Evolutionary conservation across 345 rosid species (phyloP).

Genomic region (Kernera saxatilis): DNA sequence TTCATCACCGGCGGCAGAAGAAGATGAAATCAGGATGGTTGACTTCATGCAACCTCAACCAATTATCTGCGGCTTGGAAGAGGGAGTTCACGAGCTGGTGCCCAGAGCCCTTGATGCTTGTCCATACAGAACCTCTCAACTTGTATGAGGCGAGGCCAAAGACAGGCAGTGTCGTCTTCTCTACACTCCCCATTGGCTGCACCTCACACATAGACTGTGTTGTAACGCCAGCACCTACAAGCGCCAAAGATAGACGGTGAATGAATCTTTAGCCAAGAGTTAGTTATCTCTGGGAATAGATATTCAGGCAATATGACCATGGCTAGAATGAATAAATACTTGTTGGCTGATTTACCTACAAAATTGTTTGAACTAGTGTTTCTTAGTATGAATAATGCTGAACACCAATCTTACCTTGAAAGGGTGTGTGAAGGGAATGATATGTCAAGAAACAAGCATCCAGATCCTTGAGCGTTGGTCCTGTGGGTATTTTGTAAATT

Average conservation of each 20-base stretch:
- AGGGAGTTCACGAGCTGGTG: slow-evolving; percentile 44
- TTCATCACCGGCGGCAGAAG: slow-evolving; percentile 41
- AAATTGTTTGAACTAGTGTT: neutral
- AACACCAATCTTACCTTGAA: slow-evolving; percentile 38
- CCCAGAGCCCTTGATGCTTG: slow-evolving; percentile 44
- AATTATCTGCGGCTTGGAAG: slow-evolving; percentile 51
- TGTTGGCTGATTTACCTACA: neutral
- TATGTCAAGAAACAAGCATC: slow-evolving; percentile 94
- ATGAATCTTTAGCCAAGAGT: neutral
- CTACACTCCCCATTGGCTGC: slow-evolving; percentile 22
- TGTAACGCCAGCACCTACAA: slow-evolving; percentile 27
- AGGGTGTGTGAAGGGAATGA: slow-evolving; percentile 63
- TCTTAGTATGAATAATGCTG: neutral
- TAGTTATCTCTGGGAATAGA: neutral
- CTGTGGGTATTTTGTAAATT: slow-evolving; percentile 87
- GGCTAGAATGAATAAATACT: neutral
- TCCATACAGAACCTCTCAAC: slow-evolving; percentile 80
- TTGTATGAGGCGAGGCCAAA: slow-evolving; percentile 85
- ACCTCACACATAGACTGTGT: slow-evolving; percentile 20
- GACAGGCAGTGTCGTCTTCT: slow-evolving; percentile 47
- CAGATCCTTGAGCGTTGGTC: slow-evolving; percentile 79
- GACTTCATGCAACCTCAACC: slow-evolving; percentile 56
- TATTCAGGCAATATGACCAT: neutral
- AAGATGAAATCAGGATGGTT: slow-evolving; percentile 80
- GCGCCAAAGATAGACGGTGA: neutral